Conservation (phyloP, 2,329 filamentous ascomycete species). For the Cadophora sp. region DNA sequence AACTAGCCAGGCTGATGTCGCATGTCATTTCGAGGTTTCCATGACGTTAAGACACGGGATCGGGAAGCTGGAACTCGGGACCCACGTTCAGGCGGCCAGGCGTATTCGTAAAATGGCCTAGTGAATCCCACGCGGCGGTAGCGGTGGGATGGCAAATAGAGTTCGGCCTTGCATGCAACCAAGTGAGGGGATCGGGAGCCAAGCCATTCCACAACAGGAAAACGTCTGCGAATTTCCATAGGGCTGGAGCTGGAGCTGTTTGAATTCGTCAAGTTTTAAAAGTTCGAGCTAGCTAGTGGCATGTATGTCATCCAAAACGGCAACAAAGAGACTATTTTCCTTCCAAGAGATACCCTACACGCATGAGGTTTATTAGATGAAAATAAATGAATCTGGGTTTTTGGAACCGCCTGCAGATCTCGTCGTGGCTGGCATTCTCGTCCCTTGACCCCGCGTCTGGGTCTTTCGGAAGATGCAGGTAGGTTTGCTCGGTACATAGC, state of each 20-base stretch:
- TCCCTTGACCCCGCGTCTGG: not conserved
- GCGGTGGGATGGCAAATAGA: not conserved
- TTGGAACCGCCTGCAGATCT: not conserved
- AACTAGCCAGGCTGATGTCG: not conserved
- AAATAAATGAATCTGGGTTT: not conserved
- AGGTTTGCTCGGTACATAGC: not conserved
- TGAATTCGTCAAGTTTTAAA: not conserved
- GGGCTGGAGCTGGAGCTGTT: not conserved
- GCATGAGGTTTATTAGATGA: not conserved
- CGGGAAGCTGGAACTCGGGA: not conserved
- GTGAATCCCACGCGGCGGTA: not conserved
- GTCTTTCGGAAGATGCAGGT: not conserved
- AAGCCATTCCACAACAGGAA: not conserved
- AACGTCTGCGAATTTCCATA: not conserved
- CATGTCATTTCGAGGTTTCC: not conserved
- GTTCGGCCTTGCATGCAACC: not conserved
- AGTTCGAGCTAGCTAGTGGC: not conserved
- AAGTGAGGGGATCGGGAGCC: not conserved
- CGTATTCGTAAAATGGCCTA: not conserved
- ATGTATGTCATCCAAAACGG: not conserved
- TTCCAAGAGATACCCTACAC: not conserved
- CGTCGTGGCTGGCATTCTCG: not conserved
- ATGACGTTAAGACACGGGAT: slow-evolving; percentile 1
- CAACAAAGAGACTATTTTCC: not conserved
- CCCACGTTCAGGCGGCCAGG: not conserved